These are phyloP conservation scores for Salvia rosmarinus DNA, from an alignment of 257 asterid genomes.

Conservation along the genomic window DNA sequence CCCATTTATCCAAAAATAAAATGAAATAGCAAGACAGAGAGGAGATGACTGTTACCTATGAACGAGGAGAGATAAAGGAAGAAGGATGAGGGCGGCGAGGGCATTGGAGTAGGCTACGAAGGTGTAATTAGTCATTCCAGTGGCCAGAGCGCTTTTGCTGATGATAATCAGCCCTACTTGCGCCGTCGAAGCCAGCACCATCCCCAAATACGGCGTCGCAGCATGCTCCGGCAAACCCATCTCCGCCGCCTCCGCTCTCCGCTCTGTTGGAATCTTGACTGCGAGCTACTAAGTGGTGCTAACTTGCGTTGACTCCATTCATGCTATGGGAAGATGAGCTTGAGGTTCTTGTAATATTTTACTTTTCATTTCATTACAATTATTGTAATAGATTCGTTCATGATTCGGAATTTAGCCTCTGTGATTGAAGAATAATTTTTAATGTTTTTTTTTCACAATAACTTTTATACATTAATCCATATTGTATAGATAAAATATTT, in stretches of 20 bases:
- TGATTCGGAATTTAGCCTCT: no score
- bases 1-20: not conserved
- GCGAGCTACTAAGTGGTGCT: not conserved
- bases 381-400: no score
- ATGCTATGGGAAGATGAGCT: not conserved
- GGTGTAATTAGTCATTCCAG: conserved; percentile 81
- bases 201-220: conserved; percentile 69
- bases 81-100: conserved; percentile 78
- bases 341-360: not conserved
- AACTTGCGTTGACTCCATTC: not conserved
- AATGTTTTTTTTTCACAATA: no score
- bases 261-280: not conserved
- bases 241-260: conserved; percentile 17
- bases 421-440: no score
- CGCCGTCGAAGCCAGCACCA: conserved; percentile 63
- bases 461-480: no score
- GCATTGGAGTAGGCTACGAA: conserved; percentile 85
- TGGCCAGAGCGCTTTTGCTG: conserved; percentile 75
- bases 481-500: no score
- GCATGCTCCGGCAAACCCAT: conserved; percentile 48
- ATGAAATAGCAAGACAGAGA: not conserved
- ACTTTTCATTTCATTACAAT: no score
- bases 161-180: conserved; percentile 78
- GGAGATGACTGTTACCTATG: conserved; percentile 50
- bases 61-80: conserved; percentile 70